Evolutionary conservation across 208 protist genomes (phyloP), one percentile per base, ranked within the genome.

Genomic region (Trypanosoma avium): DNA sequence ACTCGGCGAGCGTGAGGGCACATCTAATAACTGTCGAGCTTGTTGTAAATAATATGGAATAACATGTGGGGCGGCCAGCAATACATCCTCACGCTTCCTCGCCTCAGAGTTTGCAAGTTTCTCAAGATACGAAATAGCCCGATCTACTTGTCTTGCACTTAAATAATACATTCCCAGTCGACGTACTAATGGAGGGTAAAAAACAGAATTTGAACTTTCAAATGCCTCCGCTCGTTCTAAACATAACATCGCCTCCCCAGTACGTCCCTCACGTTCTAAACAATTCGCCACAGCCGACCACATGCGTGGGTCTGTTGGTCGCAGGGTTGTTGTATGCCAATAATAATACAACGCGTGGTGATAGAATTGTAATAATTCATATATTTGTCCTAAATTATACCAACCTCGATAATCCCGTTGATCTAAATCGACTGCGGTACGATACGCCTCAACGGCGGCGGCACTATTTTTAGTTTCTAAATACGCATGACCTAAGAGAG

Each of bases 381-480:
- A 99, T 1, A 98, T 91, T 70, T 99, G 97, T 4, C 97, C 98
- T 2, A 99, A 73, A 56, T 97, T 98, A 80, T 99, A 99, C 96
- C 95, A 98, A 7, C 96, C 96, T 49, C 97, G 83, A 71, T 97
- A 98, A 55, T 98, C 97, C 17, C 82, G 77, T 35, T 76, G 77
- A 71, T 98, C 93, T 35, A 98, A 84, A 45, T 97, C 88, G 1
- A 99, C 86, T 0, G 96, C 98, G 21, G 84, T 84, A 47, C 96
- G 67, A 78, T 99, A 99, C 4, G 97, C 96, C 67, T 97, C 90
- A n/a, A 99, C 92, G 0, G 97, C 97, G 0, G 92, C 93, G 0
- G 77, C 75, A 0, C 87, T 97, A 75, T 98, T 99, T 50, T 98
- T 97, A 62, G 94, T 82, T 72, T 99, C 97, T 15, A 98, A 70